Percentiles rank a stretch among this genome's conserved stretches.
Conservation (phyloP, 306 rosid species). For the Cajanus cajan region DNA sequence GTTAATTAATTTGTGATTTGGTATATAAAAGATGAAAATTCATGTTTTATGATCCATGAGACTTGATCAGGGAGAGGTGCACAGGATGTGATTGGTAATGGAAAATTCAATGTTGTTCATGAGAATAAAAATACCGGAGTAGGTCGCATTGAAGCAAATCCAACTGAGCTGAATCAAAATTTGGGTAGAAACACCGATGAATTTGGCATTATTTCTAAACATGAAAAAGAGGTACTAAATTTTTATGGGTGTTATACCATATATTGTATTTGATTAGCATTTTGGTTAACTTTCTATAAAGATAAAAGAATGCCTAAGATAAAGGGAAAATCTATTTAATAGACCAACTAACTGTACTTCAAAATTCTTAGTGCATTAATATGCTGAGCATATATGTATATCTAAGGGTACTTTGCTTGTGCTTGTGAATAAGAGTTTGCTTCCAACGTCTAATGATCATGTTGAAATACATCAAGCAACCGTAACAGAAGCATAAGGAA, state of each 20-base stretch:
- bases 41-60: neutral
- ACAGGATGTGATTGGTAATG: neutral
- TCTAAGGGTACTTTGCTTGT: neutral
- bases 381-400: neutral
- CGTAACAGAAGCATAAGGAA: too few relatives aligned
- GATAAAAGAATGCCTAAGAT: neutral
- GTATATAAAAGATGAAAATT: constrained; percentile 4
- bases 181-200: neutral
- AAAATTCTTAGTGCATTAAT: neutral
- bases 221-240: constrained; percentile 19
- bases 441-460: neutral
- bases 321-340: neutral
- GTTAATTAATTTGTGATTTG: neutral
- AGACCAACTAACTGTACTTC: neutral
- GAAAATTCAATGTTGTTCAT: constrained; percentile 2
- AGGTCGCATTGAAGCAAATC: constrained; percentile 1
- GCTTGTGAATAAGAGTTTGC: neutral
- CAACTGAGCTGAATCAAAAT: constrained; percentile 19
- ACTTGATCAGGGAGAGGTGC: neutral
- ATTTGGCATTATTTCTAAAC: constrained; percentile 1
- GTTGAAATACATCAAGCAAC: neutral
- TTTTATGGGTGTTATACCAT: neutral
- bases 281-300: neutral
- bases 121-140: neutral
- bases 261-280: neutral